These are phyloP conservation scores for Cyathus striatus DNA, from an alignment of 768 basidiomycete species.

Conservation along the genomic window DNA sequence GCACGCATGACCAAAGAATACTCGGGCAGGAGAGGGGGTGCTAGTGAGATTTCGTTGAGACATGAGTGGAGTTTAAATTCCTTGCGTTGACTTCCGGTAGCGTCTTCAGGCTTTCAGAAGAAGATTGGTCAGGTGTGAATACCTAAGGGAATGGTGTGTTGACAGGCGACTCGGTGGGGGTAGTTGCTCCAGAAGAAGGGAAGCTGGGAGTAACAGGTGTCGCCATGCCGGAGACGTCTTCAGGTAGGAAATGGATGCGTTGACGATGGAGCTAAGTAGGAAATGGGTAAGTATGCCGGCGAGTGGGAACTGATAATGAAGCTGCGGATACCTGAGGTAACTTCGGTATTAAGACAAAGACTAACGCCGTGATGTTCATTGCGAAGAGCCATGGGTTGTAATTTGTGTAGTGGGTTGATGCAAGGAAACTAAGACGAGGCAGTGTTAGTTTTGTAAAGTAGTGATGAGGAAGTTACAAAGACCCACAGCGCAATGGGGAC, in stretches of 20 bases:
- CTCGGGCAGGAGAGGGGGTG: not conserved
- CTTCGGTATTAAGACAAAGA: conserved; percentile 87
- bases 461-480: not conserved
- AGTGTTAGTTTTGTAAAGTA: not conserved
- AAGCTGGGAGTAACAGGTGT: conserved; percentile 63
- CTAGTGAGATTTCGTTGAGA: not conserved
- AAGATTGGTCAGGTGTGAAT: no score
- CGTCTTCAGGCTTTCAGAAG: no score
- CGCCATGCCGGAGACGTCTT: conserved; percentile 56
- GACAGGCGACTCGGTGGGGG: conserved; percentile 27
- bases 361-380: conserved; percentile 77
- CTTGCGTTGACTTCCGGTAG: no score
- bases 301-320: not conserved
- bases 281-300: conserved; percentile 3
- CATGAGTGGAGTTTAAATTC: no score
- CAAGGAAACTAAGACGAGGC: conserved; percentile 66
- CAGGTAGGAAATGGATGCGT: conserved; percentile 72
- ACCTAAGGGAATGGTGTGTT: no score
- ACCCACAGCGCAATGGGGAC: conserved; percentile 86
- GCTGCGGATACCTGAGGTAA: conserved; percentile 77
- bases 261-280: conserved; percentile 73
- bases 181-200: conserved; percentile 46
- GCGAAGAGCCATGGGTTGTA: conserved; percentile 94
- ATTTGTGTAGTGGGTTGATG: conserved; percentile 96
- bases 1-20: conserved; percentile 10